Evolutionary conservation across 1,139 yeast genomes (phyloP).

Genomic region (Pichia inconspicua): DNA sequence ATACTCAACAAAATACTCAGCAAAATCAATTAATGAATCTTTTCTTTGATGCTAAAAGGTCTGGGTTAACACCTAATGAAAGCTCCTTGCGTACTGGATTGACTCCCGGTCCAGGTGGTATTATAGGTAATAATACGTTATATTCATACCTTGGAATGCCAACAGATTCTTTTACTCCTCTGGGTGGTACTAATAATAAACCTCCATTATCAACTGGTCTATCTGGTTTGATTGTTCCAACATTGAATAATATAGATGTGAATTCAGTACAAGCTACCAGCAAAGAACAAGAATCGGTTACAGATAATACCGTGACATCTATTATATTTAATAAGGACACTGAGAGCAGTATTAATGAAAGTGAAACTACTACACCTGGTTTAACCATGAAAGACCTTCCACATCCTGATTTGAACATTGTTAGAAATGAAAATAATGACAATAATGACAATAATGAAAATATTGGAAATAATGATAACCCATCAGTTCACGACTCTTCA

Average conservation of each 20-base stretch:
- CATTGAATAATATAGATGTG: slow-evolving; percentile 1
- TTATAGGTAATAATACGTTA: slow-evolving; percentile 2
- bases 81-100: slow-evolving; percentile 58
- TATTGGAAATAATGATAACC: background rate
- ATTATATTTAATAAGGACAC: background rate
- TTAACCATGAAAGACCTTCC: slow-evolving; percentile 1
- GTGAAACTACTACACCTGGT: slow-evolving; percentile 1
- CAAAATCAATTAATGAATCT: slow-evolving; percentile 22
- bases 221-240: slow-evolving; percentile 3
- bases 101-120: slow-evolving; percentile 38
- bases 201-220: slow-evolving; percentile 6
- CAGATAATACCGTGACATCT: background rate
- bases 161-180: slow-evolving; percentile 9
- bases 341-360: background rate
- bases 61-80: slow-evolving; percentile 67
- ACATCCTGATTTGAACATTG: background rate
- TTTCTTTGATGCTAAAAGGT: slow-evolving; percentile 27
- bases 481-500: background rate
- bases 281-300: background rate
- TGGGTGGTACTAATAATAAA: background rate
- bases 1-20: slow-evolving; percentile 10
- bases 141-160: slow-evolving; percentile 10
- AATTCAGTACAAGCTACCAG: background rate
- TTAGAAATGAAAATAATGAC: background rate
- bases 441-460: too few relatives aligned